Evolutionary conservation across 257 asterid genomes (phyloP), one percentile per base, ranked within the genome.

Genomic region (Solanum clarkiae): DNA sequence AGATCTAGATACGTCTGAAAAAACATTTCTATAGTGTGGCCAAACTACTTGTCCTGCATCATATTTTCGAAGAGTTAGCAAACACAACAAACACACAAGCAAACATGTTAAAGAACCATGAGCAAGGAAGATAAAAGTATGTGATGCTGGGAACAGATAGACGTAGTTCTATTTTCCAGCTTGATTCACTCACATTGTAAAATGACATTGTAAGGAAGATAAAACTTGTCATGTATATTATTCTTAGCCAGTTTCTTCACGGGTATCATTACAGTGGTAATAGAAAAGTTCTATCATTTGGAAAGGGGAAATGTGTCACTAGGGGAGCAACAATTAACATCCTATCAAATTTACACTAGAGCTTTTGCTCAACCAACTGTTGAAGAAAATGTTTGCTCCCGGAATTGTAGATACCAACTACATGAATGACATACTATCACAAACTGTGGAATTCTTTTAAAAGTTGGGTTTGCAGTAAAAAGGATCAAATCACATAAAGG

Each of bases 21-120:
- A 91, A 13, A 92, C 18, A 82, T 77, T 66, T 81, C 85, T 83
- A 84, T 92, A 95, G 90, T 92, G 94, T 29, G 98, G 92, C 88
- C 86, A 83, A 81, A 95, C 90, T 72, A 97, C 85, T 86, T 92
- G 95, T 84, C 97, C 98, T 96, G 97, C 84, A 85, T 89, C 15
- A 84, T 57, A 79, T 71, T 74, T 81, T 24, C 82, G 44, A 86
- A 56, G 26, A 85, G 87, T 84, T 49, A 91, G 86, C 81, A 66
- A 13, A 66, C 84, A 10, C 45, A 18, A 29, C 5, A 14, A 57
- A 45, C 6, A 18, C 56, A 32, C 66, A 18, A 8, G 51, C 44
- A 79, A 20, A 14, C 15, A 42, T 14, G 32, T 54, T 16, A 15
- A 26, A 80, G 12, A 86, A 70, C 84, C 26, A 57, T 1, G 57